Base-by-base conservation (phyloP, 176 grass and related monocot genomes). In the Miscanthus lutarioriparius region DNA sequence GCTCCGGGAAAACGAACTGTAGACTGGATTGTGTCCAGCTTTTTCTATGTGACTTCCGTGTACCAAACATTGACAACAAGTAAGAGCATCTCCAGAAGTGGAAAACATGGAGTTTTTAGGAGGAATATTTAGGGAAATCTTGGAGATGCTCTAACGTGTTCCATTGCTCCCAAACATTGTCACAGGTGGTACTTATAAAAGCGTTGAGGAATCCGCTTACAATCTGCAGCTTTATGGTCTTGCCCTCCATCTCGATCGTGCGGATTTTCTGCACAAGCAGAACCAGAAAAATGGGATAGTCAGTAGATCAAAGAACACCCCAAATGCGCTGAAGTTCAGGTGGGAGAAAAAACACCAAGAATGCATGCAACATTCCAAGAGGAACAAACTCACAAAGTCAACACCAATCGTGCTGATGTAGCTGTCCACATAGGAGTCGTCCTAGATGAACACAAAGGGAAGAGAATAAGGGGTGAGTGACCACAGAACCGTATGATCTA, bases 371-470 rank as follows among this genome's bases (percentile, higher is more conserved):
- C 30, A 53, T 26, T 36, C 47, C 44, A 26, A 40, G 43, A 62
- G 27, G 35, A 41, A 30, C 32, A 19, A 35, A 76, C 92, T 92
- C 59, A 92, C 90, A 17, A 94, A 94, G 86, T 94, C 92, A 72
- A 94, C 92, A 17, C 90, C 90, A 12, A 94, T 94, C 53, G 90
- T 94, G 90, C 87, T 94, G 25, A 94, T 90, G 82, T 94, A 94
- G 82, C 87, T 92, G 77, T 94, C 92, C 44, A 88, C 87, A 33
- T 88, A 94, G 10, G 92, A 90, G 33, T 94, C 90, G 37, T 94
- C 90, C 92, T 94, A 83, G 27, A 81, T 15, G 71, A 87, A 84
- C 59, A 77, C 26, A 77, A 7, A 67, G 7, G n/a, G 32, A 32
- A 35, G 27, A 35, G 27, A 63, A 45, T 4, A 12, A 45, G 16